Evolutionary conservation across 108 stramenopile species (phyloP).

Genomic region (Fistulifera solaris): DNA sequence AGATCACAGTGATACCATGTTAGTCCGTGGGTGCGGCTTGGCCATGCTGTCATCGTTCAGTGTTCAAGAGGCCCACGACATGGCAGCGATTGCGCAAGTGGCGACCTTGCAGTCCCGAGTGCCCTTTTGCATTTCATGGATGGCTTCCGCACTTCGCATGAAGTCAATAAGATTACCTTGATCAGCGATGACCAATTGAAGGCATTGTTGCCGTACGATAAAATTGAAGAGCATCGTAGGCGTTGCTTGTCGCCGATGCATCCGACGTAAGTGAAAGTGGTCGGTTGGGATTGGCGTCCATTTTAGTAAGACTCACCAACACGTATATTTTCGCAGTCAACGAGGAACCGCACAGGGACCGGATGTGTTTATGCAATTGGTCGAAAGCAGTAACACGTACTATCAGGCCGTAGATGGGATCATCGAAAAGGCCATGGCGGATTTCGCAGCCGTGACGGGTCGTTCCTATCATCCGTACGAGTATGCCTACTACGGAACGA

Average conservation of each 20-base stretch:
- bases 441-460: conserved; percentile 34
- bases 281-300: no score
- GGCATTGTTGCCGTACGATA: conserved; percentile 45
- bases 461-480: conserved; percentile 38
- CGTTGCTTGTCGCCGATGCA: conserved; percentile 50
- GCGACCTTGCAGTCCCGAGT: conserved; percentile 47
- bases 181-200: conserved; percentile 37
- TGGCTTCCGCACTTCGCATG: conserved; percentile 56
- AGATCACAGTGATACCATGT: conserved; percentile 57
- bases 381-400: conserved; percentile 44
- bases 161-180: conserved; percentile 45
- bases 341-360: conserved; percentile 57
- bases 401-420: conserved; percentile 31
- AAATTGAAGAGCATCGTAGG: conserved; percentile 51
- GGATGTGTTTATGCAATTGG: conserved; percentile 61
- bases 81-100: conserved; percentile 45
- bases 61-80: conserved; percentile 61
- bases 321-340: conserved; percentile 20
- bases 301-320: neutral
- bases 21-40: conserved; percentile 43
- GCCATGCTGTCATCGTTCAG: conserved; percentile 47
- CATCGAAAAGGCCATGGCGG: conserved; percentile 28
- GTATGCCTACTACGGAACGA: conserved; percentile 43
- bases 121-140: conserved; percentile 53
- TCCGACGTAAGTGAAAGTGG: conserved; percentile 29